phyloP scores from a whole-genome alignment of 306 rosid genomes.

The Vigna angularis region DNA sequence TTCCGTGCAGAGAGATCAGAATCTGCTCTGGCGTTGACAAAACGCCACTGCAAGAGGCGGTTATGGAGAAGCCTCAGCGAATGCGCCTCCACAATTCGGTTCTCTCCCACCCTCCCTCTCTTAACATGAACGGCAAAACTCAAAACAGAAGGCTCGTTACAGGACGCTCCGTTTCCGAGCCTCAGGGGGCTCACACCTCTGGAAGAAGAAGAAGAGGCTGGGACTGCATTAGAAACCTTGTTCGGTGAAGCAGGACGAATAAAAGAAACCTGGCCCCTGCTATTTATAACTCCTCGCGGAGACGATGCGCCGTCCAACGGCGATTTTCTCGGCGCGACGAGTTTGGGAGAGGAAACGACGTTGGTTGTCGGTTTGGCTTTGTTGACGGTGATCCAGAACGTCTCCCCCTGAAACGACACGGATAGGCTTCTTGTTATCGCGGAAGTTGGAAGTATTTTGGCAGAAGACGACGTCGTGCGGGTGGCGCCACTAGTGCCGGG shows the following conservation, averaged over 20 bases:
- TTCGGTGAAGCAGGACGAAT: not conserved
- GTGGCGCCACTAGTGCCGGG: not conserved
- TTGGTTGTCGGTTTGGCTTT: not conserved
- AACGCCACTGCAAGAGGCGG: conserved; percentile 19
- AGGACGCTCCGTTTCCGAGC: not conserved
- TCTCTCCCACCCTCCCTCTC: conserved; percentile 10
- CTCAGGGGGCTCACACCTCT: not conserved
- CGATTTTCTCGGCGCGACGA: not conserved
- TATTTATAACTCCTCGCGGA: not conserved
- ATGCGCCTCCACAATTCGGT: not conserved
- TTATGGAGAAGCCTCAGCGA: conserved; percentile 5
- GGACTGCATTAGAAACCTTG: not conserved
- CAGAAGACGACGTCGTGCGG: not conserved
- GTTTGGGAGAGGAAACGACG: not conserved
- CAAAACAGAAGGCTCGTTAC: not conserved
- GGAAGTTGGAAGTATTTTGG: not conserved
- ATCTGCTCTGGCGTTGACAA: not conserved
- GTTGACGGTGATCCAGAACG: conserved; percentile 1
- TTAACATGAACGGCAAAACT: not conserved
- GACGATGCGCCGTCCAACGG: not conserved
- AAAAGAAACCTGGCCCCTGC: conserved; percentile 9
- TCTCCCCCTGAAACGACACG: conserved; percentile 7
- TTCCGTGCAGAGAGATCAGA: not conserved
- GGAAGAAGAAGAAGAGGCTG: not conserved
- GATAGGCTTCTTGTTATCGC: not conserved